Evolutionary conservation across 257 asterid species (phyloP).

Genomic region (Rauvolfia tetraphylla): DNA sequence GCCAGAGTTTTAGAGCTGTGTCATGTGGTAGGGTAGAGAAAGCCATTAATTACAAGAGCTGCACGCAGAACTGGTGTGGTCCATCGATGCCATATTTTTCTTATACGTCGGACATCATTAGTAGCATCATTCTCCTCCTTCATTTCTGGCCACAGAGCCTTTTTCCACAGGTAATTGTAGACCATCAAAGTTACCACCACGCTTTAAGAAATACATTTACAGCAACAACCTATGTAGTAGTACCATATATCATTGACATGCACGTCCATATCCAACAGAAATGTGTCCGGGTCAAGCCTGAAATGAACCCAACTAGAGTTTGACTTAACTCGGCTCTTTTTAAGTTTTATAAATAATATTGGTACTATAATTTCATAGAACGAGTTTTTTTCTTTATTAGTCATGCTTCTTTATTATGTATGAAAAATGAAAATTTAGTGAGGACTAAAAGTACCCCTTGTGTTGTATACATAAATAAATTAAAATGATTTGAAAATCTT

Average conservation of each 20-base stretch:
- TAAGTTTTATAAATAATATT: too few species aligned
- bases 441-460: too few species aligned
- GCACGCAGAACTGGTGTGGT: slow-evolving; percentile 8
- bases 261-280: background rate
- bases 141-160: background rate
- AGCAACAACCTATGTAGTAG: background rate
- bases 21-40: slow-evolving; percentile 16
- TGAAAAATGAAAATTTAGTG: too few species aligned
- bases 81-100: background rate
- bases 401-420: too few species aligned
- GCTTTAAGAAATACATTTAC: background rate
- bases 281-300: too few species aligned
- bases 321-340: too few species aligned
- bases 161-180: background rate
- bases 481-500: too few species aligned
- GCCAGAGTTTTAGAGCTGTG: too few species aligned
- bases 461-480: too few species aligned
- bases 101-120: background rate
- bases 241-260: background rate
- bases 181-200: background rate
- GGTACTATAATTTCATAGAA: too few species aligned
- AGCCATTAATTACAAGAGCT: slow-evolving; percentile 7
- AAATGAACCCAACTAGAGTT: too few species aligned
- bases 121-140: background rate
- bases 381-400: too few species aligned